These are phyloP conservation scores for Spatholobus suberectus DNA, from an alignment of 306 rosid species.

Conservation along the genomic window DNA sequence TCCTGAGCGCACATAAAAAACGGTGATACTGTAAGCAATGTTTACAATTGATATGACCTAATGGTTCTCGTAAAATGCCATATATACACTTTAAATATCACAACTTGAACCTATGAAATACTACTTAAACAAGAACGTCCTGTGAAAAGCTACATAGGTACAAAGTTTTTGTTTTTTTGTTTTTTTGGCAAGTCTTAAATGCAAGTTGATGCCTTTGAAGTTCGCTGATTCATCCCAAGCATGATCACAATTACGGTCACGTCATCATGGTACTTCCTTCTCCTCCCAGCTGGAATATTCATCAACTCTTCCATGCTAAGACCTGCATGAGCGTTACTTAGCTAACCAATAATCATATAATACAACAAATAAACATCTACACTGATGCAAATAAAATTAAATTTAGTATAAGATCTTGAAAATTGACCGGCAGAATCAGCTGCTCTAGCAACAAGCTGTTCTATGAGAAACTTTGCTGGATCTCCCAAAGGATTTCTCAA, in stretches of 20 bases:
- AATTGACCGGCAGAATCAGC: constrained; percentile 77
- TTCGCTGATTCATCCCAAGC: constrained; percentile 88
- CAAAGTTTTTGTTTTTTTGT: constrained; percentile 31
- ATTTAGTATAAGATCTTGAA: constrained; percentile 30
- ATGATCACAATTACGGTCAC: constrained; percentile 87
- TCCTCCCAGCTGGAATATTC: constrained; percentile 87
- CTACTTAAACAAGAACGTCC: constrained; percentile 28
- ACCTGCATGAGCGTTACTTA: constrained; percentile 57
- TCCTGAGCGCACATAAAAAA: background rate
- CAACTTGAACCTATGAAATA: constrained; percentile 21
- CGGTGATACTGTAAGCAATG: background rate
- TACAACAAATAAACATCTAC: background rate
- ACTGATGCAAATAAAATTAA: background rate
- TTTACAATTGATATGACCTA: constrained; percentile 19
- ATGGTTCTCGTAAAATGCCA: constrained; percentile 13
- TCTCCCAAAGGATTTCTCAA: constrained; percentile 76
- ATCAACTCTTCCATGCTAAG: constrained; percentile 90
- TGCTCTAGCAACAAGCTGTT: constrained; percentile 82
- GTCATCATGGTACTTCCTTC: constrained; percentile 97
- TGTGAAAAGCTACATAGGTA: constrained; percentile 40
- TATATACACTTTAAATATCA: constrained; percentile 41
- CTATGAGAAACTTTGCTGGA: constrained; percentile 91
- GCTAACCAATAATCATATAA: background rate
- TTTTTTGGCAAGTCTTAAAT: constrained; percentile 40
- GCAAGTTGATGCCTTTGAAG: constrained; percentile 91